phyloP scores from a whole-genome alignment of 1,284 basidiomycete genomes.

The Ceratobasidium sp. region DNA sequence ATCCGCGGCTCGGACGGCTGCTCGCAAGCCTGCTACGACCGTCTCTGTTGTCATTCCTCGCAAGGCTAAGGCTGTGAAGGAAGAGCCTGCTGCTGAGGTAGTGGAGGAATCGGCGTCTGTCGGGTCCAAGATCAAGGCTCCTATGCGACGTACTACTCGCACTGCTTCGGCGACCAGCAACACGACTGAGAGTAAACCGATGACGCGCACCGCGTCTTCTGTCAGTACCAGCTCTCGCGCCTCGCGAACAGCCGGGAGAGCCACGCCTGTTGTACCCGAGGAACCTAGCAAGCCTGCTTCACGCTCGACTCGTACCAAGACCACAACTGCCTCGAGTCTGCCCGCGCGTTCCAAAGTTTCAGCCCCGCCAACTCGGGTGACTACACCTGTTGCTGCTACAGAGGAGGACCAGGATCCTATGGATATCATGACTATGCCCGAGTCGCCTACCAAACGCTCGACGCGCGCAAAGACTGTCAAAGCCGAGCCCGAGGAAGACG shows the following conservation, averaged over 20 bases:
- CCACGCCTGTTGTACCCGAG: constrained; percentile 1
- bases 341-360: constrained; percentile 25
- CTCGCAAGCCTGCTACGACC: neutral
- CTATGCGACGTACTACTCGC: constrained; percentile 25
- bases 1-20: neutral
- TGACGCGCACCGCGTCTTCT: constrained; percentile 33
- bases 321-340: constrained; percentile 1
- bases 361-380: constrained; percentile 2
- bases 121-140: constrained; percentile 38
- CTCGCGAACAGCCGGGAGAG: constrained; percentile 2
- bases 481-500: constrained; percentile 36
- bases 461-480: constrained; percentile 33
- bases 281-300: constrained; percentile 21
- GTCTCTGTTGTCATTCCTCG: constrained; percentile 43
- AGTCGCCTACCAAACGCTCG: constrained; percentile 42
- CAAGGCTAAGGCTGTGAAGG: neutral
- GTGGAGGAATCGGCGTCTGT: constrained; percentile 4
- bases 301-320: constrained; percentile 32
- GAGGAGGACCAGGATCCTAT: constrained; percentile 35
- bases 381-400: constrained; percentile 21
- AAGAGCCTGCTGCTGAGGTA: neutral
- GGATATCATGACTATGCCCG: constrained; percentile 37
- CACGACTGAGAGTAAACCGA: constrained; percentile 4
- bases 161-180: constrained; percentile 28
- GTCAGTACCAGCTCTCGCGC: constrained; percentile 3